These are phyloP conservation scores for Zygotorulaspora florentina DNA, from an alignment of 805 yeast species.

Conservation along the genomic window DNA sequence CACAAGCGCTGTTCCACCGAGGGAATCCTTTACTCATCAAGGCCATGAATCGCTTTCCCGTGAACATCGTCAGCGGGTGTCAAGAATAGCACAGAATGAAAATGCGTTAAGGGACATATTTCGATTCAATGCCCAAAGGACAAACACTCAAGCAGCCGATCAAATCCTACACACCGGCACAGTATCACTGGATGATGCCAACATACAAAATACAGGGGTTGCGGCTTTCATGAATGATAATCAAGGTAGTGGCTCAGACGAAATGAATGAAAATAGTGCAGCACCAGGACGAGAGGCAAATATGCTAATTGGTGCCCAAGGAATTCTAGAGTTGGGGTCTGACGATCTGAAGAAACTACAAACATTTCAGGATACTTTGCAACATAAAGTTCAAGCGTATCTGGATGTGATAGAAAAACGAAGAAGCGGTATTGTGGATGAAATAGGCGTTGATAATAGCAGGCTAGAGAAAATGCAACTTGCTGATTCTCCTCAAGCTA, in stretches of 20 bases:
- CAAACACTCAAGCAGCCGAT: constrained; percentile 2
- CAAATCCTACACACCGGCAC: constrained; percentile 1
- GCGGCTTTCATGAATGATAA: neutral
- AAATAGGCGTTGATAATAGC: constrained; percentile 24
- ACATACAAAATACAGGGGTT: neutral
- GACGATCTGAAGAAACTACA: constrained; percentile 20
- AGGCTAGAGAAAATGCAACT: constrained; percentile 19
- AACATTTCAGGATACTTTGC: constrained; percentile 24
- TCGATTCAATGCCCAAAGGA: constrained; percentile 11
- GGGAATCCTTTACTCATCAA: constrained; percentile 14
- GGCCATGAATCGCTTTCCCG: constrained; percentile 17
- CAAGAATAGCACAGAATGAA: constrained; percentile 21
- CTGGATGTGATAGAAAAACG: constrained; percentile 26
- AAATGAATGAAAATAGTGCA: neutral
- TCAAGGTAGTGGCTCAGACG: neutral
- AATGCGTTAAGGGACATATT: constrained; percentile 19
- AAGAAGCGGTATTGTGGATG: constrained; percentile 23
- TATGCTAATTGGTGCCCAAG: constrained; percentile 15
- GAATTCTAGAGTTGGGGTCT: constrained; percentile 9
- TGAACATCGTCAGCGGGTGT: constrained; percentile 21
- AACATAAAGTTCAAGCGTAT: constrained; percentile 25
- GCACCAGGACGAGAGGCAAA: constrained; percentile 10
- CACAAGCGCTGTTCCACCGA: constrained; percentile 16
- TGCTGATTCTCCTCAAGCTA: constrained; percentile 18
- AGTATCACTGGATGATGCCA: neutral